Conservation (phyloP, 2,329 filamentous ascomycete species). For the Paecilomyces fulvus region DNA sequence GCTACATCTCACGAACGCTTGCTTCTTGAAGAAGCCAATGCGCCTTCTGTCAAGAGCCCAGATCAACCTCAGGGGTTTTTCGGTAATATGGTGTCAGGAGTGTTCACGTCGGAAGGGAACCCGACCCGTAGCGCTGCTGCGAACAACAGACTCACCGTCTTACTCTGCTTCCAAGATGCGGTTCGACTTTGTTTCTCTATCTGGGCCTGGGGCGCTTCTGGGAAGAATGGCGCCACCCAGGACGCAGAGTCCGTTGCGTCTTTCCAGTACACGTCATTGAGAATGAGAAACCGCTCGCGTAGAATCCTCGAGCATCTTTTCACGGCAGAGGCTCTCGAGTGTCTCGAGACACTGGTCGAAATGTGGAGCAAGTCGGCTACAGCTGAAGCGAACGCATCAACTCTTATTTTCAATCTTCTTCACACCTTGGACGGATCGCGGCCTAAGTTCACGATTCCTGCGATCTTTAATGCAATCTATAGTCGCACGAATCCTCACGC, state of each 20-base stretch:
- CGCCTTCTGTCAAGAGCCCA: constrained; percentile 63
- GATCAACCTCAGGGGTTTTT: constrained; percentile 84
- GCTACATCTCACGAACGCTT: constrained; percentile 79
- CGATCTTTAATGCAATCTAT: constrained; percentile 92
- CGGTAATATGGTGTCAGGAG: constrained; percentile 86
- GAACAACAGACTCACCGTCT: constrained; percentile 84
- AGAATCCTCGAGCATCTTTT: constrained; percentile 89
- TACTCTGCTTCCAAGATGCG: constrained; percentile 94
- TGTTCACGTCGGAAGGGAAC: constrained; percentile 70
- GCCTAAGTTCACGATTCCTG: constrained; percentile 84
- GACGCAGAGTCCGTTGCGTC: constrained; percentile 67
- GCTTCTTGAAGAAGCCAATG: constrained; percentile 63
- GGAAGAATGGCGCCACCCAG: constrained; percentile 34
- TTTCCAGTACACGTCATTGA: constrained; percentile 80
- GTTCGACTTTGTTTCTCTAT: constrained; percentile 87
- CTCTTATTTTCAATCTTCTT: constrained; percentile 72
- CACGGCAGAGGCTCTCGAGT: constrained; percentile 83
- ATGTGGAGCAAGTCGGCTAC: constrained; percentile 60
- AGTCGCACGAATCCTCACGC: constrained; percentile 80
- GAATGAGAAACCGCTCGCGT: constrained; percentile 82
- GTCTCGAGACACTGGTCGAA: constrained; percentile 80
- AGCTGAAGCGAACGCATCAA: constrained; percentile 42
- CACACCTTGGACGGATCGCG: constrained; percentile 86
- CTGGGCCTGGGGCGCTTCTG: constrained; percentile 80
- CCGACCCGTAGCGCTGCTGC: constrained; percentile 77